Evolutionary conservation across 768 basidiomycete species (phyloP).

Genomic region (Porphyrellus cyaneotinctus): DNA sequence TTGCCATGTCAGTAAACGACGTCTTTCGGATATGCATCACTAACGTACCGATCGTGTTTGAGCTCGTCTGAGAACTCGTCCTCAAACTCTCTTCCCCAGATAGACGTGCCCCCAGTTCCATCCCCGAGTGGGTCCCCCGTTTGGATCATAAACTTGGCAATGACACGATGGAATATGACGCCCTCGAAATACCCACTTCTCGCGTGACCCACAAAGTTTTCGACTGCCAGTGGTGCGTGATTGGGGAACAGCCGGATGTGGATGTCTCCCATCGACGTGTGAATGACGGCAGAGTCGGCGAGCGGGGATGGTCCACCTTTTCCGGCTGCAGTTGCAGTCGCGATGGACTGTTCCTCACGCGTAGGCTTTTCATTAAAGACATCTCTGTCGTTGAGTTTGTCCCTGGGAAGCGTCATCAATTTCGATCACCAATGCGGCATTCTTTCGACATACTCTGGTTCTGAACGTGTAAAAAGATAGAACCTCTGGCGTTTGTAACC

Average conservation of each 20-base stretch:
- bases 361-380: conserved; percentile 98
- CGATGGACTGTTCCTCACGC: conserved; percentile 89
- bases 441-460: conserved; percentile 72
- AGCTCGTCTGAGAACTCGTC: conserved; percentile 90
- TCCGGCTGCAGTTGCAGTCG: conserved; percentile 50
- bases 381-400: conserved; percentile 88
- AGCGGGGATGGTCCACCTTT: conserved; percentile 62
- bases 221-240: conserved; percentile 91
- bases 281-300: conserved; percentile 81
- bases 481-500: conserved; percentile 92
- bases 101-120: conserved; percentile 86
- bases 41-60: conserved; percentile 78
- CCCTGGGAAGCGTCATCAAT: conserved; percentile 41
- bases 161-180: conserved; percentile 94
- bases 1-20: conserved; percentile 3
- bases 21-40: background rate
- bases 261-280: conserved; percentile 95
- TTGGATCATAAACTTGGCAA: conserved; percentile 98
- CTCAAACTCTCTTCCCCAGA: conserved; percentile 89
- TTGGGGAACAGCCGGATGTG: conserved; percentile 85
- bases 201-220: conserved; percentile 94
- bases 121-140: conserved; percentile 94
- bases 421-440: background rate
- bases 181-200: conserved; percentile 89
- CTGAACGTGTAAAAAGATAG: conserved; percentile 88